Evolutionary conservation across 352 stramenopile species (phyloP).

Genomic region (Peronospora destructor): DNA sequence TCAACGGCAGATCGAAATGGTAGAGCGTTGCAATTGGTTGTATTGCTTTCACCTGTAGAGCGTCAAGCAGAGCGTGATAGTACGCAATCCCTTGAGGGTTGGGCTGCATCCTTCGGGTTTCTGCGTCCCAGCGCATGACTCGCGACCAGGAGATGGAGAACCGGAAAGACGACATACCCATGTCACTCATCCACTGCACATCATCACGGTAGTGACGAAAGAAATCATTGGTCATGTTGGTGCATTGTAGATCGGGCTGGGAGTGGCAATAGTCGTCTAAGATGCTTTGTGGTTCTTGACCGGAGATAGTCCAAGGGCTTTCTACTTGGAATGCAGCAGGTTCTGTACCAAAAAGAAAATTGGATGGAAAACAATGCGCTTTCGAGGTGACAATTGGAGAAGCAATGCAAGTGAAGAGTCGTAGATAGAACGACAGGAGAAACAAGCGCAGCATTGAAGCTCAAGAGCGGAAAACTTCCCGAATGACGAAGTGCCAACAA

Average conservation of each 20-base stretch:
- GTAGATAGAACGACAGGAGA: not conserved
- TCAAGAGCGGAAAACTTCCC: not conserved
- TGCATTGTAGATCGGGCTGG: constrained; percentile 49
- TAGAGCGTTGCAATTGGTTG: constrained; percentile 90
- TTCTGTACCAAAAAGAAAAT: constrained; percentile 28
- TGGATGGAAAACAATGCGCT: constrained; percentile 37
- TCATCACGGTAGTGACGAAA: constrained; percentile 81
- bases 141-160: constrained; percentile 37
- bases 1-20: constrained; percentile 91
- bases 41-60: constrained; percentile 61
- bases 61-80: constrained; percentile 86
- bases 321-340: constrained; percentile 23
- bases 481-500: too few relatives aligned
- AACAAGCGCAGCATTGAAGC: not conserved
- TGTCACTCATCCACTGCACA: constrained; percentile 74
- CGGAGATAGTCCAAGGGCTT: constrained; percentile 17
- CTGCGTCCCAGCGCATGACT: constrained; percentile 27
- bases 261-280: constrained; percentile 25
- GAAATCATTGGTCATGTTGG: constrained; percentile 85
- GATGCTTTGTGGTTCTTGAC: constrained; percentile 10
- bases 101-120: constrained; percentile 12
- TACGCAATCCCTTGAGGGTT: constrained; percentile 25
- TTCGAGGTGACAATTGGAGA: not conserved
- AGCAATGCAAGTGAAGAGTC: not conserved
- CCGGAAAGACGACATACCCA: constrained; percentile 86